Conservation (phyloP, 2,329 filamentous ascomycete genomes). For the Fusarium neocosmosporiellum region DNA sequence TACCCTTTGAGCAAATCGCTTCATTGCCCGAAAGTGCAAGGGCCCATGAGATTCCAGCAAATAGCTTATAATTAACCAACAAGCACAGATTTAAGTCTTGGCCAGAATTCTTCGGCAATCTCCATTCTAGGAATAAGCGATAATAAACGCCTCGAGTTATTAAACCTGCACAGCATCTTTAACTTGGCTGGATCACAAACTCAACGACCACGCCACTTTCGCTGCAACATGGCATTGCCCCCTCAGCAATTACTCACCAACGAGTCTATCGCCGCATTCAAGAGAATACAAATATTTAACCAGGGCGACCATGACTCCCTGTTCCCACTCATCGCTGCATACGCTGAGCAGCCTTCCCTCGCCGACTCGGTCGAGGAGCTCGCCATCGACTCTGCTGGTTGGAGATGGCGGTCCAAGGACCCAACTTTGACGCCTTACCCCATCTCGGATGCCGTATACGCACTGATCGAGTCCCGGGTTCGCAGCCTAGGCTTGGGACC, state of each 20-base stretch:
- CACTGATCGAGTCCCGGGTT: background rate
- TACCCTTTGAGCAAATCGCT: background rate
- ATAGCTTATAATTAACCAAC: background rate
- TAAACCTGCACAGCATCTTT: background rate
- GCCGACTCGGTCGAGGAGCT: background rate
- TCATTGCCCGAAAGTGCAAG: background rate
- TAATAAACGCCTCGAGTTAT: background rate
- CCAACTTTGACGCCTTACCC: background rate
- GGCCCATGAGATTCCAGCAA: background rate
- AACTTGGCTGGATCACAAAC: background rate
- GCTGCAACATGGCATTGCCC: background rate
- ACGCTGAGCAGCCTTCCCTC: background rate
- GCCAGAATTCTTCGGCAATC: background rate
- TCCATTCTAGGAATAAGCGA: background rate
- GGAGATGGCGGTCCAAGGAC: background rate
- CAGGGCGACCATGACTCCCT: background rate
- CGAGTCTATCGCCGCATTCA: background rate
- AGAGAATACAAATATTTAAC: background rate
- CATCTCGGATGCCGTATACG: background rate
- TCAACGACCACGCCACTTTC: background rate
- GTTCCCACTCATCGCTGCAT: background rate
- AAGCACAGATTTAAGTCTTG: background rate
- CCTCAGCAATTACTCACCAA: background rate
- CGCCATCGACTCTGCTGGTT: background rate
- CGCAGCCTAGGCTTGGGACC: background rate